Base-by-base conservation (phyloP, 108 stramenopile species). In the Conticribra guillardii region DNA sequence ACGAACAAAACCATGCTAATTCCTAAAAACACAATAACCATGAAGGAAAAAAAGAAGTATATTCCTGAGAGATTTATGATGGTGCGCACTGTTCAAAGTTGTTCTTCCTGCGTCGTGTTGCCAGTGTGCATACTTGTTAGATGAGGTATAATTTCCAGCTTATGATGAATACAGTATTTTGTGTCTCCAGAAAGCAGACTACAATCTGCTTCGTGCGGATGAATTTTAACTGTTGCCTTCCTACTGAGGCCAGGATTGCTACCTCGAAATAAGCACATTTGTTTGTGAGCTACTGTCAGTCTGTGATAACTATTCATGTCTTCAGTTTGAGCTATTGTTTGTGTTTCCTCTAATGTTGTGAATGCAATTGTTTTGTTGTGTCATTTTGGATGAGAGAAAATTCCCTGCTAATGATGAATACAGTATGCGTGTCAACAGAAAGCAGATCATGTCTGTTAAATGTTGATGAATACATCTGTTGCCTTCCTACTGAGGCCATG, bases 401-500 rank as follows among this genome's bases (percentile, higher is more conserved):
- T 9, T 18, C 17, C 22, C 29, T 24, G 55, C 55, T 32, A 14
- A 57, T 31, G 55, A 32, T 31, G 29, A 31, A 32, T 2, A 31
- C 15, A 52, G 28, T 22, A 34, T 52, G n/a, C n/a, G n/a, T 50
- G 22, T 61, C 19, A 9, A n/a, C 18, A 18, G 5, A 11, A 57
- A 32, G 1, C 30, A 48, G 19, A 0, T 61, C 30, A 22, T 2
- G 33, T 73, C 72, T 58, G 68, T 11, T 71, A 41, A 28, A 47
- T 79, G 80, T 82, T 59, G 77, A 82, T 9, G 49, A 41, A 83
- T 60, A 11, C 47, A 53, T 54, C 82, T 75, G 77, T 75, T 80
- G 74, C 84, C 74, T 85, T 85, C 81, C 82, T 85, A 76, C 79
- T 79, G 76, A 83, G 82, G 76, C 57, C 37, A 1, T 2, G 24